Base-by-base conservation (phyloP, 2,329 filamentous ascomycete genomes). In the Lasiodiplodia sp. region DNA sequence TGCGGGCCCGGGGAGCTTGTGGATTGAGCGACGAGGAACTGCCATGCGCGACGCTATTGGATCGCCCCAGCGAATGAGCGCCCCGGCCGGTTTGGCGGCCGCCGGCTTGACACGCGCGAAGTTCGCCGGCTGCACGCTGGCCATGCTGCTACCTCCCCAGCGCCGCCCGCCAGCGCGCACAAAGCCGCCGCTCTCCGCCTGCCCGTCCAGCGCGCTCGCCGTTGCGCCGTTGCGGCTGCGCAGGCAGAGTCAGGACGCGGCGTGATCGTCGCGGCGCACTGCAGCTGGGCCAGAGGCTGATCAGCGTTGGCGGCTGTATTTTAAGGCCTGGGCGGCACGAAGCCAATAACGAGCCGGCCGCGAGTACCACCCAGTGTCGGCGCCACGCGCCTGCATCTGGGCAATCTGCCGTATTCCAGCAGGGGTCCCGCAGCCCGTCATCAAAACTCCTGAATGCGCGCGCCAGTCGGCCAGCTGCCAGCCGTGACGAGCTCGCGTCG, bases 361-460 rank as follows among this genome's bases (percentile, higher is more conserved):
- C 60, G 60, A 53, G 51, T 64, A 47, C 52, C 60, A 64, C 60
- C 11, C 40, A 12, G 47, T 25, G 60, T 25, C 40, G 25, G 63
- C 63, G 63, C 63, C 63, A 66, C 51, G 63, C 63, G 63, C 63
- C 63, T 64, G 63, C 63, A 66, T 66, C 63, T 55, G 63, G 63
- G 52, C 51, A 66, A 66, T 66, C 63, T 66, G 63, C 63, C 63
- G 63, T 52, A 47, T 64, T 49, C 44, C 44, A 64, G 60, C 60
- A 64, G 60, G 60, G 60, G 60, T 64, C 47, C 28, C 37, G 60
- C 60, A 52, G 60, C 60, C 58, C 44, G 60, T 52, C 60, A 52
- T 52, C 60, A 64, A 64, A 64, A 64, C 60, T 64, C 60, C 60
- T 64, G 60, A 64, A 64, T 64, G 60, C 58, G 56, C 56, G 37